Percentiles rank a stretch among this genome's conserved stretches.
Conservation (phyloP, 2,329 filamentous ascomycete species). For the Ophiostoma perfectum region DNA sequence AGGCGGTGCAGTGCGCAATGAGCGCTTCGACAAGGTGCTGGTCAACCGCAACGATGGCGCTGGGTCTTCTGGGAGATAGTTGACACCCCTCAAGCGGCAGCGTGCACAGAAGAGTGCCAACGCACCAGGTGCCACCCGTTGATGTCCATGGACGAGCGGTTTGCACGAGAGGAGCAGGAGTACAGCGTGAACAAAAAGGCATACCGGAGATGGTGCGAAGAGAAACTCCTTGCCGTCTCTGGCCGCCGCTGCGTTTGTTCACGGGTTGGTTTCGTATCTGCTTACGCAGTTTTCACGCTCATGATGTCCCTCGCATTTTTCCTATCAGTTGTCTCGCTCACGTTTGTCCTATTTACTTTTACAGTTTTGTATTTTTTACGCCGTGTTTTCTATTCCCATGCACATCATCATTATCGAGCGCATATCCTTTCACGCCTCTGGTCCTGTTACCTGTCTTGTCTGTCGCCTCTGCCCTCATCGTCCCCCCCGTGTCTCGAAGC, state of each 20-base stretch:
- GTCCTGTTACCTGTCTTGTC: no score
- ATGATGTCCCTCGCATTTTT: not conserved
- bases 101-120: not conserved
- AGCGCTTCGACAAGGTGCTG: constrained; percentile 71
- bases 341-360: not conserved
- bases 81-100: not conserved
- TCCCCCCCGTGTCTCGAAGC: not conserved
- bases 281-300: not conserved
- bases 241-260: no score
- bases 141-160: not conserved
- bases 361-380: not conserved
- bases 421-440: not conserved
- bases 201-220: no score
- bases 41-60: not conserved
- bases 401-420: not conserved
- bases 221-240: no score
- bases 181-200: no score
- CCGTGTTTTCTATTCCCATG: not conserved
- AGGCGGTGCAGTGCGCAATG: constrained; percentile 68
- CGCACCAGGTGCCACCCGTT: no score
- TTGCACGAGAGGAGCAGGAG: not conserved
- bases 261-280: not conserved
- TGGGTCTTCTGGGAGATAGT: not conserved
- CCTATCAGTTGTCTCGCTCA: not conserved
- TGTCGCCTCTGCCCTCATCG: not conserved